phyloP scores from a whole-genome alignment of 1,284 basidiomycete genomes.

The Schizophyllum commune region DNA sequence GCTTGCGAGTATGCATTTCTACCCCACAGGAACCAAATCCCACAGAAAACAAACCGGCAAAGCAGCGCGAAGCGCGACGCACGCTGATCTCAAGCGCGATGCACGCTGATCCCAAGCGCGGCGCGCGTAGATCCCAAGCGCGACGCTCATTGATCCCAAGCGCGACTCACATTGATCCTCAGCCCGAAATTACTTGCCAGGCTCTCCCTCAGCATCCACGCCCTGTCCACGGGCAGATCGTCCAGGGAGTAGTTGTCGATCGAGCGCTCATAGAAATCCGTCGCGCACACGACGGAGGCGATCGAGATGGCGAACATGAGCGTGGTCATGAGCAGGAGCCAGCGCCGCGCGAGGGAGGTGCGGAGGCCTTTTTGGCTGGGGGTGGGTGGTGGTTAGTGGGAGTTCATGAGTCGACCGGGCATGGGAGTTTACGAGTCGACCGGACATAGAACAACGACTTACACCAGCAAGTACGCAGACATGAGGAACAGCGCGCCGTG shows the following conservation, averaged over 20 bases:
- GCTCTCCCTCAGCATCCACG: neutral
- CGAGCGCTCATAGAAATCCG: neutral
- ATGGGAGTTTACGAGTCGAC: too few relatives aligned
- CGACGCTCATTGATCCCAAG: too few relatives aligned
- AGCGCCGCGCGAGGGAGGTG: neutral
- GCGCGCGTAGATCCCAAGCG: too few relatives aligned
- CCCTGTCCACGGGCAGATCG: neutral
- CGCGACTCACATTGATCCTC: neutral
- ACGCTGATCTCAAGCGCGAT: too few relatives aligned
- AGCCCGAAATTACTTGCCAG: neutral
- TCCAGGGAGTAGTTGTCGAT: neutral
- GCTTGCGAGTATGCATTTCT: too few relatives aligned
- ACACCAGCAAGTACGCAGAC: neutral
- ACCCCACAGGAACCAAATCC: too few relatives aligned
- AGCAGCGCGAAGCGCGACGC: too few relatives aligned
- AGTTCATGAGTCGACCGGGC: too few relatives aligned
- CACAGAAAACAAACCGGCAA: too few relatives aligned
- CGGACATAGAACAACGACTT: neutral
- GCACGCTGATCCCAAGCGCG: too few relatives aligned
- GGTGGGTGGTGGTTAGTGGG: too few relatives aligned
- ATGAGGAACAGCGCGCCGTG: neutral
- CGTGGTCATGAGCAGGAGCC: neutral
- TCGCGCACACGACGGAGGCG: neutral
- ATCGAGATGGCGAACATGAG: neutral
- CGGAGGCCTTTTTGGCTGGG: neutral